These are phyloP conservation scores for Russula sp. DNA, from an alignment of 768 basidiomycete species.

Conservation along the genomic window DNA sequence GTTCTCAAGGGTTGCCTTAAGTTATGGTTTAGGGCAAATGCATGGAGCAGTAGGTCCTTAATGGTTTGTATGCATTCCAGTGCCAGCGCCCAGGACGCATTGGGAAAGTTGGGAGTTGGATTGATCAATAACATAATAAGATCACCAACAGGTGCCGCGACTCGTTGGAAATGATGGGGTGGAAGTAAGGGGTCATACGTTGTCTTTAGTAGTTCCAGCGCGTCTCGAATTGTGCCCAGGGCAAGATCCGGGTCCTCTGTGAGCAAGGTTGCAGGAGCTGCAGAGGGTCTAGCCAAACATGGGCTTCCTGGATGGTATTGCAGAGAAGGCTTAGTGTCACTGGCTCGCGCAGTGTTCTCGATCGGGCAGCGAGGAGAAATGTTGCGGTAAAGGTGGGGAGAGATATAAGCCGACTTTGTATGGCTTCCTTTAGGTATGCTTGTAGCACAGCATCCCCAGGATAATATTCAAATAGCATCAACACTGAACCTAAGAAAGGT, in stretches of 20 bases:
- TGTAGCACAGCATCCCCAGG: slow-evolving; percentile 69
- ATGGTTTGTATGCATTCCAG: slow-evolving; percentile 29
- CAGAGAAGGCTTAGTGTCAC: slow-evolving; percentile 71
- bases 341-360: slow-evolving; percentile 58
- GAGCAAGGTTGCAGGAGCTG: slow-evolving; percentile 53
- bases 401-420: slow-evolving; percentile 55
- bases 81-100: slow-evolving; percentile 18
- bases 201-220: slow-evolving; percentile 24
- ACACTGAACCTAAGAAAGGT: slow-evolving; percentile 55
- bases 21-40: slow-evolving; percentile 23
- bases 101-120: slow-evolving; percentile 23
- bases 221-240: slow-evolving; percentile 46
- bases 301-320: slow-evolving; percentile 58
- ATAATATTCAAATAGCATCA: slow-evolving; percentile 62
- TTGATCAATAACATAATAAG: slow-evolving; percentile 21
- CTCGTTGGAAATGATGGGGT: slow-evolving; percentile 22
- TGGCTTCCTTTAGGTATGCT: slow-evolving; percentile 59
- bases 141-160: slow-evolving; percentile 22
- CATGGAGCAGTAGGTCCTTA: slow-evolving; percentile 25
- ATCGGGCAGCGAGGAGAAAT: slow-evolving; percentile 64
- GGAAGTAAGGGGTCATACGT: slow-evolving; percentile 26
- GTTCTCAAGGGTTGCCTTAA: slow-evolving; percentile 27
- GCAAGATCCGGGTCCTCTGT: slow-evolving; percentile 49
- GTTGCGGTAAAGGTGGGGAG: slow-evolving; percentile 59
- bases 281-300: slow-evolving; percentile 55